A percentile compares a stretch with the other conserved stretches of the same genome.
Conservation (phyloP, 2,329 filamentous ascomycete species). For the Fusarium napiforme region DNA sequence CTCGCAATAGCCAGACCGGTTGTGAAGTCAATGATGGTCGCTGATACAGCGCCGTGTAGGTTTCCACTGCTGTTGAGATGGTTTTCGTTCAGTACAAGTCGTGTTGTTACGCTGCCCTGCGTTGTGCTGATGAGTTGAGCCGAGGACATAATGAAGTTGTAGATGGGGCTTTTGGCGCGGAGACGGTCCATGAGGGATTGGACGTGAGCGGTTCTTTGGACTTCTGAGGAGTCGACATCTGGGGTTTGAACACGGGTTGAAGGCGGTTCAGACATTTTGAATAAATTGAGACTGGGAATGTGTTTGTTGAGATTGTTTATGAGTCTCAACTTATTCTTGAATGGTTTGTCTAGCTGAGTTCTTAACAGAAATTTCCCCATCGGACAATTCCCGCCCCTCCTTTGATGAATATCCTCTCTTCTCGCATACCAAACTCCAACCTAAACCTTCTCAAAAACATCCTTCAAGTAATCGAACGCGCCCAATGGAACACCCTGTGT, state of each 20-base stretch:
- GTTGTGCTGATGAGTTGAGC: conserved; percentile 57
- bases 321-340: not conserved
- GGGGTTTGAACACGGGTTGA: conserved; percentile 22
- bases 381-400: conserved; percentile 42
- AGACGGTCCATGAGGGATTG: conserved; percentile 50
- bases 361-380: conserved; percentile 32
- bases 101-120: conserved; percentile 60
- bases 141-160: conserved; percentile 56
- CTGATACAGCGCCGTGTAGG: conserved; percentile 78
- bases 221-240: conserved; percentile 20
- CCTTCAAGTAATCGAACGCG: conserved; percentile 63
- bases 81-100: conserved; percentile 59
- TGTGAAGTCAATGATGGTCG: conserved; percentile 77
- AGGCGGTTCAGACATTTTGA: conserved; percentile 31
- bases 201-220: conserved; percentile 43
- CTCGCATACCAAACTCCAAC: conserved; percentile 26
- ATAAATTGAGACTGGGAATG: not conserved
- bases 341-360: not conserved
- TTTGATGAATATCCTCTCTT: conserved; percentile 41
- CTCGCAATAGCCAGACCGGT: conserved; percentile 78
- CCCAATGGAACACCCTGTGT: conserved; percentile 67
- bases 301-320: not conserved
- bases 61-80: conserved; percentile 76
- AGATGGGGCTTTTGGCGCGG: conserved; percentile 62
- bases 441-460: conserved; percentile 40